phyloP scores from a whole-genome alignment of 2,329 filamentous ascomycete genomes.

The Pseudogymnoascus sp. region DNA sequence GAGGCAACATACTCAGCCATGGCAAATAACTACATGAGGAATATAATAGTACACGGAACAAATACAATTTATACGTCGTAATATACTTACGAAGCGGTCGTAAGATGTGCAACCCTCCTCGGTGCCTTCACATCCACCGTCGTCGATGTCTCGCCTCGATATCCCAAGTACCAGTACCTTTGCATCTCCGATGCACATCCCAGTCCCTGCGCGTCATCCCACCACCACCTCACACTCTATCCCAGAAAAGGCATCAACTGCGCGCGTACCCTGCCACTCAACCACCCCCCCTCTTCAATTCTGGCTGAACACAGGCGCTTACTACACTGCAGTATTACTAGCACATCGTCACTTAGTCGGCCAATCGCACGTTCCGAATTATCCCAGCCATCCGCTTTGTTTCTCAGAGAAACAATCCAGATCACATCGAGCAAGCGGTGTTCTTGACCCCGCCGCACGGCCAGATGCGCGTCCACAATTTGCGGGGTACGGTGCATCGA shows the following conservation, averaged over 20 bases:
- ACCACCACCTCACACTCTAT: not conserved
- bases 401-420: not conserved
- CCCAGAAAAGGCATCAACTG: not conserved
- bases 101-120: conserved; percentile 6
- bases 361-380: not conserved
- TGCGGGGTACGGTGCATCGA: not conserved
- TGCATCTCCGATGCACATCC: not conserved
- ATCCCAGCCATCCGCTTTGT: conserved; percentile 9
- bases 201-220: conserved; percentile 5
- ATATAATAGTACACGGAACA: not conserved
- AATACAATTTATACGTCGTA: not conserved
- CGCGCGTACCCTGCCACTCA: conserved; percentile 6
- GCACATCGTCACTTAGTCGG: not conserved
- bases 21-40: not conserved
- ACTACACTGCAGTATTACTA: not conserved
- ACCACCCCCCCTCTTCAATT: not conserved
- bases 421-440: not conserved
- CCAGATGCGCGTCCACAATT: not conserved
- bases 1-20: not conserved
- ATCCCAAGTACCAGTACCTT: conserved; percentile 7
- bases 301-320: conserved; percentile 7
- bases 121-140: not conserved
- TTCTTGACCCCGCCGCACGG: not conserved
- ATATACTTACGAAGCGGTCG: not conserved
- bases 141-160: not conserved